A percentile compares a stretch with the other conserved stretches of the same genome.
Evolutionary conservation across 495 filamentous ascomycete genomes (phyloP).

Genomic region (Cudoniella acicularis): DNA sequence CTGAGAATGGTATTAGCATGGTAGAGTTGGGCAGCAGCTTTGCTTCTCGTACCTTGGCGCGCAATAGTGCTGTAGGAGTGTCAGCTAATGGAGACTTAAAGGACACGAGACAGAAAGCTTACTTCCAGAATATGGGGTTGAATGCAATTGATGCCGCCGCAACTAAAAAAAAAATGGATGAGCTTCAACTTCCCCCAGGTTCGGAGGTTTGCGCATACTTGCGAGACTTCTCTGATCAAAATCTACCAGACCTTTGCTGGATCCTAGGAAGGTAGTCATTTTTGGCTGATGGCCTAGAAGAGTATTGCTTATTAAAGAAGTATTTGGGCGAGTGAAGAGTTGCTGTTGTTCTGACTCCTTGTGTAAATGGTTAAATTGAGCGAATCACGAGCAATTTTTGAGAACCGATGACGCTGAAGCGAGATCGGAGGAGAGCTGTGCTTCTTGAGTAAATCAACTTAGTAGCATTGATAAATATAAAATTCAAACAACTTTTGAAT

Average conservation of each 20-base stretch:
- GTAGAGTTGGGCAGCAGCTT: not conserved
- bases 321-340: too few relatives aligned
- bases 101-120: slow-evolving; percentile 25
- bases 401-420: slow-evolving; percentile 12
- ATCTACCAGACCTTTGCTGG: slow-evolving; percentile 50
- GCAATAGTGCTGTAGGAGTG: slow-evolving; percentile 51
- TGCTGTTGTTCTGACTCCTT: slow-evolving; percentile 1
- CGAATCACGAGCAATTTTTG: slow-evolving; percentile 17
- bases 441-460: too few relatives aligned
- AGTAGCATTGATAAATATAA: too few relatives aligned
- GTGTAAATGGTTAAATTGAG: not conserved
- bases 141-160: slow-evolving; percentile 65
- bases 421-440: too few relatives aligned
- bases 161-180: slow-evolving; percentile 44
- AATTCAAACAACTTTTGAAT: too few relatives aligned
- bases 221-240: slow-evolving; percentile 62
- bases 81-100: not conserved
- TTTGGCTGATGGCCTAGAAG: slow-evolving; percentile 7
- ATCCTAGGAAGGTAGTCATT: slow-evolving; percentile 31
- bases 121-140: slow-evolving; percentile 83
- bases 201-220: slow-evolving; percentile 39
- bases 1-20: slow-evolving; percentile 41
- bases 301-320: too few relatives aligned
- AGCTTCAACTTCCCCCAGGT: too few relatives aligned
- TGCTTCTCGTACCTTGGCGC: slow-evolving; percentile 53